phyloP scores from a whole-genome alignment of 2,329 filamentous ascomycete genomes.

The Xylaria sp. region DNA sequence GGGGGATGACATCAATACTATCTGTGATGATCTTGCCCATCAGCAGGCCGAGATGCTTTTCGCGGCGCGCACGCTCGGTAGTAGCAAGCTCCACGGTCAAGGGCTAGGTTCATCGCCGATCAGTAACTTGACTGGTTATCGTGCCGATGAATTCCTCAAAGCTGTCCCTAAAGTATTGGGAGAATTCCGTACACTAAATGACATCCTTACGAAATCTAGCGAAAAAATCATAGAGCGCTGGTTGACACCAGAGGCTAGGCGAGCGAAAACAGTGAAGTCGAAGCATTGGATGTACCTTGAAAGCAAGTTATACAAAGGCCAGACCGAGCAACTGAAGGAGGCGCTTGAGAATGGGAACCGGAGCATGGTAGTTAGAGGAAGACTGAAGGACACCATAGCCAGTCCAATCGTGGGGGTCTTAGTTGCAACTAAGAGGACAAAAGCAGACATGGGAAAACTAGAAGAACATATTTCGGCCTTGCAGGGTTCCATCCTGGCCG shows the following conservation, averaged over 20 bases:
- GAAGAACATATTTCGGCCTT: neutral
- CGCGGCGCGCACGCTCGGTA: neutral
- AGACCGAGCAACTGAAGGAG: neutral
- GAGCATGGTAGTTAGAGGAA: neutral
- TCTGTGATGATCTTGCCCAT: neutral
- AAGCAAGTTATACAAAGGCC: neutral
- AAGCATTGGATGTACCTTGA: neutral
- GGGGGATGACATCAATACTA: neutral
- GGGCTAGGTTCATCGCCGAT: neutral
- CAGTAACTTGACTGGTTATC: neutral
- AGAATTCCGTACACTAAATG: neutral
- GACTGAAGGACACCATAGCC: neutral
- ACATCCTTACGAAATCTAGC: neutral
- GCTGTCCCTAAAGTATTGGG: neutral
- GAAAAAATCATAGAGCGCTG: neutral
- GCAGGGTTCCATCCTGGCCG: neutral
- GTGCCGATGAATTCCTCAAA: neutral
- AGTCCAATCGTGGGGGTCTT: conserved; percentile 8
- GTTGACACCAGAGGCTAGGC: neutral
- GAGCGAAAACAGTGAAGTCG: neutral
- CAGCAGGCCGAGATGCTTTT: neutral
- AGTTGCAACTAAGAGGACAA: conserved; percentile 6
- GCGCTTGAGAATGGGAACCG: neutral
- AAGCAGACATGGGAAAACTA: neutral
- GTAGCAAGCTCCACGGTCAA: neutral